Evolutionary conservation across 768 basidiomycete genomes (phyloP).

Genomic region (Suillus fuscotomentosus): DNA sequence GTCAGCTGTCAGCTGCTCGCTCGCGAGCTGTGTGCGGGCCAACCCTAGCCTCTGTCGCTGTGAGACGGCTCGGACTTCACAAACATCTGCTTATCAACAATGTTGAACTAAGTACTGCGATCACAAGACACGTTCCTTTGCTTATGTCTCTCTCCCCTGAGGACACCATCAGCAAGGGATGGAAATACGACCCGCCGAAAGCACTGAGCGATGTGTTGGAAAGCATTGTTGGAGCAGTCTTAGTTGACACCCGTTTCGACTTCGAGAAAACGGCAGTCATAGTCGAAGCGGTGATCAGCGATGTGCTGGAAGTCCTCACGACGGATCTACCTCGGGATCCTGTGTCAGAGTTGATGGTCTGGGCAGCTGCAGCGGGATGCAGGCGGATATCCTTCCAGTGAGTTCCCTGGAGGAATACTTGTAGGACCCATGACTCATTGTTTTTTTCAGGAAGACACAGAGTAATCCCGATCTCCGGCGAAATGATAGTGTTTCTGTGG

Average conservation of each 20-base stretch:
- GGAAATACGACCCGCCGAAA: constrained; percentile 87
- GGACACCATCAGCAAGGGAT: constrained; percentile 66
- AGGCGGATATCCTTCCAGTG: constrained; percentile 45
- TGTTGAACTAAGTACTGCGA: constrained; percentile 62
- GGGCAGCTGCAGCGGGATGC: constrained; percentile 62
- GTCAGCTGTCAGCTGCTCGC: constrained; percentile 71
- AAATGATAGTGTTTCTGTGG: constrained; percentile 53
- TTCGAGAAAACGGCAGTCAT: constrained; percentile 66
- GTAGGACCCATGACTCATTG: background rate
- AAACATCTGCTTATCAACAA: constrained; percentile 69
- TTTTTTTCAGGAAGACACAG: constrained; percentile 36
- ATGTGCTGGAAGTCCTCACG: constrained; percentile 58
- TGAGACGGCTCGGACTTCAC: constrained; percentile 66
- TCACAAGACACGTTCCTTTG: constrained; percentile 57
- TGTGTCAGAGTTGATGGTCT: constrained; percentile 67
- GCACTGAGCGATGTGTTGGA: constrained; percentile 83
- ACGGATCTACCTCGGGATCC: constrained; percentile 69
- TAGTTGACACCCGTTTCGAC: constrained; percentile 77
- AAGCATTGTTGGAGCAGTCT: constrained; percentile 78
- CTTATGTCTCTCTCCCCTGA: constrained; percentile 53
- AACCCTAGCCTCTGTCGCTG: constrained; percentile 67
- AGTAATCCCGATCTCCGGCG: constrained; percentile 42
- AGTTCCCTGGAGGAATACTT: constrained; percentile 18
- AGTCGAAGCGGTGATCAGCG: constrained; percentile 62
- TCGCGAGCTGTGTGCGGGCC: constrained; percentile 72